Conservation (phyloP, 2,329 filamentous ascomycete genomes). For the Claviceps lovelessii region DNA sequence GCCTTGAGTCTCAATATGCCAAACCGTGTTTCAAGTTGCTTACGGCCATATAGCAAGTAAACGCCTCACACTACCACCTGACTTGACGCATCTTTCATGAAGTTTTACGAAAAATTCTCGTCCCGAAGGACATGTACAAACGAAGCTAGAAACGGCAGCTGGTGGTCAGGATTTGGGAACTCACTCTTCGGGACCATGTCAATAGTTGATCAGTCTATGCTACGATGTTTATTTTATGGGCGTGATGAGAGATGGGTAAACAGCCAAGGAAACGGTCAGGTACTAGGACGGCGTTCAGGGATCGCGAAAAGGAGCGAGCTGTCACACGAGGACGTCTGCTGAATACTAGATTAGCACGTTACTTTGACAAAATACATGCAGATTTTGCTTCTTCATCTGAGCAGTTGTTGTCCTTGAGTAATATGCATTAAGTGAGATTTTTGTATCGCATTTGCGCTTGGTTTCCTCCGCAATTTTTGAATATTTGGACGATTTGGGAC, state of each 20-base stretch:
- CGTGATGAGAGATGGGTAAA: slow-evolving; percentile 19
- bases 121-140: slow-evolving; percentile 13
- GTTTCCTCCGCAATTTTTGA: too few relatives aligned
- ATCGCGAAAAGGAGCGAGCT: slow-evolving; percentile 14
- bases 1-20: background rate
- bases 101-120: slow-evolving; percentile 20
- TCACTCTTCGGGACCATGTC: slow-evolving; percentile 10
- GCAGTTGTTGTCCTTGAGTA: background rate
- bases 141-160: slow-evolving; percentile 11
- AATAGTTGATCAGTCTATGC: slow-evolving; percentile 5
- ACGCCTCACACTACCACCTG: slow-evolving; percentile 46
- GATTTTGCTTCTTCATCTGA: slow-evolving; percentile 10
- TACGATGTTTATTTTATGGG: slow-evolving; percentile 10
- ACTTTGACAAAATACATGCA: slow-evolving; percentile 14
- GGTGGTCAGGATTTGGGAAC: slow-evolving; percentile 6
- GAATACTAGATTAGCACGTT: slow-evolving; percentile 11
- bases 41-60: slow-evolving; percentile 46
- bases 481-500: too few relatives aligned
- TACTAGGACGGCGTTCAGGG: slow-evolving; percentile 15
- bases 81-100: slow-evolving; percentile 32
- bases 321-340: slow-evolving; percentile 14
- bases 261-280: slow-evolving; percentile 20
- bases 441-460: too few relatives aligned
- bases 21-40: slow-evolving; percentile 11
- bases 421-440: background rate